Evolutionary conservation across 1,284 basidiomycete species (phyloP), one percentile per base, ranked within the genome.

Genomic region (Pseudozyma sp.): DNA sequence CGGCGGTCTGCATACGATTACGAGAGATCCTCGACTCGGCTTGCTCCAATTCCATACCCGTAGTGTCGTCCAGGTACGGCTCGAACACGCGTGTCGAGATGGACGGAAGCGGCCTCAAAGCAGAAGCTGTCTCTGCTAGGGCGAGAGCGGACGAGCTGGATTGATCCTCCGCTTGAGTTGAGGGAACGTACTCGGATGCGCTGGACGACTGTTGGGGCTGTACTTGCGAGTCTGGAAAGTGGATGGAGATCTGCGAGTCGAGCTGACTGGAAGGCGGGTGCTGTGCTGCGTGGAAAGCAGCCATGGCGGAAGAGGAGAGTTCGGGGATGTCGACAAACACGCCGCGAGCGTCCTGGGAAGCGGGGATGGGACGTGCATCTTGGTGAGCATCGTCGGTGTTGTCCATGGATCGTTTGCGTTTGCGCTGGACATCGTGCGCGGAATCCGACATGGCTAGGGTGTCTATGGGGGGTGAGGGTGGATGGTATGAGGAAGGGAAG

Each of bases 51-150:
- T 59, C 54, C 60, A 71, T 48, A 13, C 68, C 68, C 4, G 68
- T 75, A 0, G 68, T 67, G 19, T 75, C 60, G 39, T 75, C 72
- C 3, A 75, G 49, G 24, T 24, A 75, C 11, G 72, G 72, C 39
- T 57, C 56, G 31, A 75, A 75, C 3, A 58, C 72, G 0, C 45
- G 45, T n/a, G 57, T 42, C 6, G 68, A 56, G 7, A 75, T 60
- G 6, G 39, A 43, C 10, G 67, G 68, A 0, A 75, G 34, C 0
- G 68, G 68, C 4, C 51, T 24, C 54, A 74, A 10, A 16, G n/a
- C 48, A 1, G 56, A 24, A 14, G 50, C 1, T 1, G 46, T 47
- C 5, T 39, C 30, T 46, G 17, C 13, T 37, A 44, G 4, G 0
- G 44, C 53, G 35, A 43, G 37, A 24, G 24, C 35, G 45, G 19